These are phyloP conservation scores for Escallonia herrerae DNA, from an alignment of 129 eudicot genomes.

Conservation along the genomic window DNA sequence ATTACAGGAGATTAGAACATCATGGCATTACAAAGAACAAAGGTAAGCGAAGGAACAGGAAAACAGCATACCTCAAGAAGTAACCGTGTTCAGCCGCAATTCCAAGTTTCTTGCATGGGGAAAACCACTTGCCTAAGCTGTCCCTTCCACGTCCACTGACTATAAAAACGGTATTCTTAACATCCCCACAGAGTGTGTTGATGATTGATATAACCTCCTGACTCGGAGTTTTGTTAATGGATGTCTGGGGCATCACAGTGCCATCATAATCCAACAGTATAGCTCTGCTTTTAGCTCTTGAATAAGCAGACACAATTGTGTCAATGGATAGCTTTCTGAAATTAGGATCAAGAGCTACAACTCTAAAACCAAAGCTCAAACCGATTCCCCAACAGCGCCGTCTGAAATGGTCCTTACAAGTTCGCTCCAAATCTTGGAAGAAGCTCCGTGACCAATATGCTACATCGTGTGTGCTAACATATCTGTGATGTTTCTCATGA, in stretches of 20 bases:
- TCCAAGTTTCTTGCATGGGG: no score
- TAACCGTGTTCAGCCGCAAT: constrained; percentile 60
- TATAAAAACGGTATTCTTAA: constrained; percentile 40
- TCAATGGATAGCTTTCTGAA: constrained; percentile 44
- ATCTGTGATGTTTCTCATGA: constrained; percentile 39
- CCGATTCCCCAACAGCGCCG: constrained; percentile 63
- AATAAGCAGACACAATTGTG: constrained; percentile 29
- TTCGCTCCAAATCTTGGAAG: constrained; percentile 34
- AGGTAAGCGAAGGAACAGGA: background rate
- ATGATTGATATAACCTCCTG: constrained; percentile 33
- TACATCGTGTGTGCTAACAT: constrained; percentile 36
- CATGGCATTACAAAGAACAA: background rate
- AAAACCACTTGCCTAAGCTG: constrained; percentile 6
- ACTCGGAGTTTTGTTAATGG: constrained; percentile 28
- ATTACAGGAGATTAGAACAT: background rate
- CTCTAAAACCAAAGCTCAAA: constrained; percentile 45
- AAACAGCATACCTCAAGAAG: constrained; percentile 36
- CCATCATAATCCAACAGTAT: constrained; percentile 58
- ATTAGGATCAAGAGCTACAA: constrained; percentile 58
- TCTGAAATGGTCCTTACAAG: constrained; percentile 44
- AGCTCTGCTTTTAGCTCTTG: constrained; percentile 32
- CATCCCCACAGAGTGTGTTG: constrained; percentile 34
- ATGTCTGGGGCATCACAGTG: constrained; percentile 39
- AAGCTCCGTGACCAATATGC: constrained; percentile 38
- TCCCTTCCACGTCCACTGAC: no score